Conservation (phyloP, 2,329 filamentous ascomycete species). For the Chalara sp. region DNA sequence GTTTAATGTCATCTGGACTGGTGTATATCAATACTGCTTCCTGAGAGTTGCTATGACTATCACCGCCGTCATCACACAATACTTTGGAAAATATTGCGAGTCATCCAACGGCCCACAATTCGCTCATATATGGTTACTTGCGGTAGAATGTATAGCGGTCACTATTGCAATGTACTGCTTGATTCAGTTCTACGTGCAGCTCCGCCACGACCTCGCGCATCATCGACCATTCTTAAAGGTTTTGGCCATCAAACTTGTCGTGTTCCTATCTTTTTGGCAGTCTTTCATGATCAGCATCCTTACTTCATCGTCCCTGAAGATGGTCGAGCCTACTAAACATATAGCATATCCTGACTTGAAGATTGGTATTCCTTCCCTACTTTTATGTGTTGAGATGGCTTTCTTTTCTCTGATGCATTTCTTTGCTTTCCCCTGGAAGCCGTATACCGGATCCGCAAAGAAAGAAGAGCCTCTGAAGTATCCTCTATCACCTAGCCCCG, state of each 20-base stretch:
- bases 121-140: conserved; percentile 72
- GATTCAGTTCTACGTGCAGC: conserved; percentile 79
- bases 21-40: conserved; percentile 81
- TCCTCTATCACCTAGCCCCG: conserved; percentile 24
- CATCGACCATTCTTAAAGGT: conserved; percentile 75
- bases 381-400: conserved; percentile 82
- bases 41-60: conserved; percentile 75
- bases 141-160: conserved; percentile 62
- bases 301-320: conserved; percentile 41
- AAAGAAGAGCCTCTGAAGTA: conserved; percentile 38
- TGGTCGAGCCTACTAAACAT: conserved; percentile 25
- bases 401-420: conserved; percentile 72
- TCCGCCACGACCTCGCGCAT: conserved; percentile 59
- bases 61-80: conserved; percentile 66
- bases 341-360: conserved; percentile 71
- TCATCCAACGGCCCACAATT: conserved; percentile 71
- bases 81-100: conserved; percentile 67
- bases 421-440: conserved; percentile 73
- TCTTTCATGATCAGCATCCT: conserved; percentile 54
- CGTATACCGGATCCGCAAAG: conserved; percentile 46
- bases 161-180: conserved; percentile 84
- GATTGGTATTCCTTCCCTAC: conserved; percentile 69
- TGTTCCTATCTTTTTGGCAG: conserved; percentile 91
- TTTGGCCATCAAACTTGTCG: conserved; percentile 80
- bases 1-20: conserved; percentile 84